These are phyloP conservation scores for Pelagomonas calceolata DNA, from an alignment of 108 stramenopile genomes.

Conservation along the genomic window DNA sequence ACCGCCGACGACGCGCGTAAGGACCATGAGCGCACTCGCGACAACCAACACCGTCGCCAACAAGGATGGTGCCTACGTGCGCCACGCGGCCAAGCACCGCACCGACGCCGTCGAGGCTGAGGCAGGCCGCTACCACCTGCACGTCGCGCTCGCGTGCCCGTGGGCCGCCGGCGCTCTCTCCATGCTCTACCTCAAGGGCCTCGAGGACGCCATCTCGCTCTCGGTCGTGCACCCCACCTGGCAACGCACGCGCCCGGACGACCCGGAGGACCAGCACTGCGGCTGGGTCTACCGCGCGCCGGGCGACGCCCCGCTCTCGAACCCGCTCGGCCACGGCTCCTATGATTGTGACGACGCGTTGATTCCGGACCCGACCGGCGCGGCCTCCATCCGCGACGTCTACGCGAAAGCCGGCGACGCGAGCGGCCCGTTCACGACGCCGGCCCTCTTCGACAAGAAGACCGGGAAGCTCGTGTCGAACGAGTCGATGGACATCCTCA, in stretches of 20 bases:
- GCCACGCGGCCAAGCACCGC: too few species aligned
- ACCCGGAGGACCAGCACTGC: constrained; percentile 30
- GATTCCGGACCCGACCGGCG: not conserved
- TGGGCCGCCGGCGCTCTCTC: constrained; percentile 41
- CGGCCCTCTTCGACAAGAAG: constrained; percentile 64
- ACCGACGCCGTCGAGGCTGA: constrained; percentile 18
- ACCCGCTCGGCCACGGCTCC: constrained; percentile 1
- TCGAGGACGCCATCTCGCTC: constrained; percentile 12
- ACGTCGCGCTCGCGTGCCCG: constrained; percentile 83
- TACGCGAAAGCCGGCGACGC: constrained; percentile 43
- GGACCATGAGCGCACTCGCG: too few species aligned
- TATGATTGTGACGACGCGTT: not conserved
- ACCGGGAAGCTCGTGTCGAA: constrained; percentile 65
- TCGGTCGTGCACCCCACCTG: constrained; percentile 13
- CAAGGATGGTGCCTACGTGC: too few species aligned
- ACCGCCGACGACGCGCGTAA: too few species aligned
- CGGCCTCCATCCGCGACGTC: constrained; percentile 33
- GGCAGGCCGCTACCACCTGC: constrained; percentile 65
- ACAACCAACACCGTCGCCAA: too few species aligned
- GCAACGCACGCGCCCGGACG: constrained; percentile 23
- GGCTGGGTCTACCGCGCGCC: constrained; percentile 56
- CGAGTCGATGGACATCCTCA: constrained; percentile 71
- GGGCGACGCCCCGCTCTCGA: constrained; percentile 31
- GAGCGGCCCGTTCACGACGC: constrained; percentile 71
- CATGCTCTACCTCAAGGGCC: constrained; percentile 22